Percentiles rank a stretch among this genome's conserved stretches.
Conservation (phyloP, 148 eudicot species). For the Fagopyrum esculentum region DNA sequence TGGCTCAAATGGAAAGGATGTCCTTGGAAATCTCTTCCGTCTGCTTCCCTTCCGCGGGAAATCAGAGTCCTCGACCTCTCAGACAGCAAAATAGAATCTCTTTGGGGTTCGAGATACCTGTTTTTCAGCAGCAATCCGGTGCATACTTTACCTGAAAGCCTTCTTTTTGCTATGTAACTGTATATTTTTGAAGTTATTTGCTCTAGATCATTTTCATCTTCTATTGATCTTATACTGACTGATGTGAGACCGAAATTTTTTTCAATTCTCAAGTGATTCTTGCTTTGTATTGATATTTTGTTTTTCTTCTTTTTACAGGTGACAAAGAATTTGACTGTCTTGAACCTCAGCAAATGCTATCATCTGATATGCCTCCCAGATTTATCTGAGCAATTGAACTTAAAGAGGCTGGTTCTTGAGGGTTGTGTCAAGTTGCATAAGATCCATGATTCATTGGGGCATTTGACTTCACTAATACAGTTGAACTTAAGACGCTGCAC, state of each 20-base stretch:
- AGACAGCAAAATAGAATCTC: conserved; percentile 32
- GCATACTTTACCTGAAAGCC: neutral
- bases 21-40: conserved; percentile 27
- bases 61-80: conserved; percentile 59
- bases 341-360: conserved; percentile 39
- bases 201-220: too few species aligned
- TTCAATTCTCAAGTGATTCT: too few species aligned
- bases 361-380: conserved; percentile 43
- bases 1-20: conserved; percentile 67
- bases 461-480: conserved; percentile 31
- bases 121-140: neutral
- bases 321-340: conserved; percentile 39
- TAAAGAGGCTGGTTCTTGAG: conserved; percentile 48
- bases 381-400: conserved; percentile 34
- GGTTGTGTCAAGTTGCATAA: conserved; percentile 31
- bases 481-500: conserved; percentile 38
- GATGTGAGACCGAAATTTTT: too few species aligned
- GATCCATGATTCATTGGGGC: conserved; percentile 48
- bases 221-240: too few species aligned
- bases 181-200: neutral
- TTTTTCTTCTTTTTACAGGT: conserved; percentile 28
- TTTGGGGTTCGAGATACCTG: conserved; percentile 27
- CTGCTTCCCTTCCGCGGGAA: conserved; percentile 22
- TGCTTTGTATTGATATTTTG: too few species aligned
- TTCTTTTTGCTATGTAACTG: neutral